These are phyloP conservation scores for Scheffersomyces illinoinensis DNA, from an alignment of 1,139 yeast species.

Conservation along the genomic window DNA sequence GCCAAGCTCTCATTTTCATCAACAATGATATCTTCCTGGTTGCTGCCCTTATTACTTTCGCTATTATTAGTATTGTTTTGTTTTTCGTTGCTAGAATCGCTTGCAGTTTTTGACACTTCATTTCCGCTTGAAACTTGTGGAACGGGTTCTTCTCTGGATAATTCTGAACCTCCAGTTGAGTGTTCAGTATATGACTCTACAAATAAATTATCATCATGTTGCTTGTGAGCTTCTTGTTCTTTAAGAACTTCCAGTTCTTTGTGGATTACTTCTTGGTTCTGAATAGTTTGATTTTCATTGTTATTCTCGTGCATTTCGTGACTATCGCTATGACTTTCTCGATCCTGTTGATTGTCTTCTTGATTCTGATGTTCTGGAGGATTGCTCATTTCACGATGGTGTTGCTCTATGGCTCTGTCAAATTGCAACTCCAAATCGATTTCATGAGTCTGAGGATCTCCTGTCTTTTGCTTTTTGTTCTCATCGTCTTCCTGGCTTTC, in stretches of 20 bases:
- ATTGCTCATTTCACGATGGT: constrained; percentile 2
- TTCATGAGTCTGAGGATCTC: background rate
- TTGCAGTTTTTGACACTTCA: background rate
- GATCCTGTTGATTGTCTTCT: background rate
- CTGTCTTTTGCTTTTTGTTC: constrained; percentile 4
- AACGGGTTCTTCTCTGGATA: background rate
- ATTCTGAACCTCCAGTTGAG: background rate
- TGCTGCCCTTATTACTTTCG: background rate
- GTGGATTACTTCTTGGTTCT: background rate
- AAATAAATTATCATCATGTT: background rate
- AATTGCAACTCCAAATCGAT: constrained; percentile 6
- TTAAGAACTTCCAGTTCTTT: background rate
- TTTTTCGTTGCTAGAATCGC: background rate
- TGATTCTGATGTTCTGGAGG: background rate
- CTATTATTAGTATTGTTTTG: background rate
- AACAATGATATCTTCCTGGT: constrained; percentile 1
- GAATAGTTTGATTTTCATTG: too few species aligned
- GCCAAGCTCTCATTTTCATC: constrained; percentile 19
- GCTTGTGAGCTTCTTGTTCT: background rate
- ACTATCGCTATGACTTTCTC: background rate
- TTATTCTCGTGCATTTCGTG: background rate
- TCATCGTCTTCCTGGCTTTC: background rate
- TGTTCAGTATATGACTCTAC: background rate
- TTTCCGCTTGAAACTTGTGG: background rate
- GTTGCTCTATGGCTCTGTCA: constrained; percentile 8